phyloP scores from a whole-genome alignment of 2,329 filamentous ascomycete species.

The Pseudocercospora pini-densiflorae region DNA sequence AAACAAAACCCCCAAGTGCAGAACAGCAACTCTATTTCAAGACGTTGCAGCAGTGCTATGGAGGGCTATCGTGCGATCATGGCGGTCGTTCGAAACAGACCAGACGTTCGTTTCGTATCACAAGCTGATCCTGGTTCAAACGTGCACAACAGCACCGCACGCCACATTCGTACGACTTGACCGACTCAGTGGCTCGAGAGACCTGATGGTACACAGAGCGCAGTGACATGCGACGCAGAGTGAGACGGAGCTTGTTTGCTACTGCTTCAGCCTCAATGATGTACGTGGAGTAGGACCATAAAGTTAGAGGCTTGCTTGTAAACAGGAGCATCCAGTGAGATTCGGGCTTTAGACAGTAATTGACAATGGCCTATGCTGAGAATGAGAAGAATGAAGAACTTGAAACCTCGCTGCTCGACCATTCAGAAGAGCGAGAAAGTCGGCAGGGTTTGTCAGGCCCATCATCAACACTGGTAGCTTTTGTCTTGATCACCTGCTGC shows the following conservation, averaged over 20 bases:
- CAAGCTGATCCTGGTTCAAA: neutral
- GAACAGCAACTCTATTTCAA: neutral
- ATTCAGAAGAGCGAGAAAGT: neutral
- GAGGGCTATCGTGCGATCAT: neutral
- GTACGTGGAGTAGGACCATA: neutral
- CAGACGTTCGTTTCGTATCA: neutral
- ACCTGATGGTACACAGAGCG: neutral
- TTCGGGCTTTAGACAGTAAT: neutral
- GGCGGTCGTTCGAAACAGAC: constrained; percentile 1
- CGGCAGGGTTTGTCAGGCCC: neutral
- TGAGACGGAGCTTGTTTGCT: constrained; percentile 5
- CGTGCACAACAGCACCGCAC: neutral
- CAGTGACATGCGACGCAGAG: neutral
- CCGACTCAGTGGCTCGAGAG: neutral
- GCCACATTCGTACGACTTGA: neutral
- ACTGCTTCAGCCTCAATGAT: neutral
- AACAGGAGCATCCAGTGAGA: neutral
- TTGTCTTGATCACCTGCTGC: neutral
- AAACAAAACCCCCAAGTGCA: neutral
- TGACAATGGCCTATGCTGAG: neutral
- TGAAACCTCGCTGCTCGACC: neutral
- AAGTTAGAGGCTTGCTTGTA: neutral
- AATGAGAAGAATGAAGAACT: neutral
- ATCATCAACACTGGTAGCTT: neutral
- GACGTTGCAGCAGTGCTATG: neutral